Conservation (phyloP, 1,284 basidiomycete genomes). For the Leccinum glutinopallens region DNA sequence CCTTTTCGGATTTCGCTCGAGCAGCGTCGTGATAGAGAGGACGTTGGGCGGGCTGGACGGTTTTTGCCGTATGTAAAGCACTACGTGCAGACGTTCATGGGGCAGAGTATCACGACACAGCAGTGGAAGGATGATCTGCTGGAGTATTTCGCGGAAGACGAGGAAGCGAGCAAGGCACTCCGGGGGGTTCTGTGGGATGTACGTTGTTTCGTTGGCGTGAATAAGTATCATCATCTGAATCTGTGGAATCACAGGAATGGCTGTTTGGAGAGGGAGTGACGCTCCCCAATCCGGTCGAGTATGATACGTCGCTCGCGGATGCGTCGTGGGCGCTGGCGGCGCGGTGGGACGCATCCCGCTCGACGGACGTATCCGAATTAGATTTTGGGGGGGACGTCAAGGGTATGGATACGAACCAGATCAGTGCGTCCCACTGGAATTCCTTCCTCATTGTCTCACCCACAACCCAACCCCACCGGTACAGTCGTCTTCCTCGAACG, state of each 20-base stretch:
- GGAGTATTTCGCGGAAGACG: slow-evolving; percentile 69
- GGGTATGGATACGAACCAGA: slow-evolving; percentile 45
- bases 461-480: neutral
- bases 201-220: slow-evolving; percentile 26
- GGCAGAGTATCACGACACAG: slow-evolving; percentile 84
- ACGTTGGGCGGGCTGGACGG: slow-evolving; percentile 84
- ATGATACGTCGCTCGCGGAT: slow-evolving; percentile 81
- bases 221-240: neutral
- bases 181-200: slow-evolving; percentile 82
- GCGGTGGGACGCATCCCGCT: slow-evolving; percentile 73
- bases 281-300: slow-evolving; percentile 81
- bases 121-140: slow-evolving; percentile 90
- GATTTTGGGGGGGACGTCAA: slow-evolving; percentile 61
- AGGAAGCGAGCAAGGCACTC: slow-evolving; percentile 63
- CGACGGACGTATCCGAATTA: slow-evolving; percentile 47
- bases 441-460: neutral
- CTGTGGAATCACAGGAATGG: slow-evolving; percentile 58
- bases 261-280: slow-evolving; percentile 80
- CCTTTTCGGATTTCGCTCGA: neutral
- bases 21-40: slow-evolving; percentile 50
- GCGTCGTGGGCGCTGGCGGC: slow-evolving; percentile 72
- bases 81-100: slow-evolving; percentile 79
- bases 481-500: slow-evolving; percentile 77
- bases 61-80: slow-evolving; percentile 83
- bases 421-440: neutral